phyloP scores from a whole-genome alignment of 78 protist genomes.

The Protostelium mycophagum region DNA sequence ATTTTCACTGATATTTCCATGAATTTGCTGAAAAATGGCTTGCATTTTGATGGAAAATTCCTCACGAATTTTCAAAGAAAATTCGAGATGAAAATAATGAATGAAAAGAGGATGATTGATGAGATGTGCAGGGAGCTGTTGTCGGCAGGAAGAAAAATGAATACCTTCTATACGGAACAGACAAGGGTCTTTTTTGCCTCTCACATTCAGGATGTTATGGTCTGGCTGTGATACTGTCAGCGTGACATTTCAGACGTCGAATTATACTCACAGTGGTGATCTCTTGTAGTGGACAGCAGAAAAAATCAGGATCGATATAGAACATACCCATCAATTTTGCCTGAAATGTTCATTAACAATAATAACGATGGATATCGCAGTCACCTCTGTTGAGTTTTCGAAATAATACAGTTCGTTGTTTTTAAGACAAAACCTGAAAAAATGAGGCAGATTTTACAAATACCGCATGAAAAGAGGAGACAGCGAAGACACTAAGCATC shows the following conservation, averaged over 20 bases:
- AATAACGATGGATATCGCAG: not conserved
- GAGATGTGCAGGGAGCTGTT: not conserved
- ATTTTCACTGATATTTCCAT: too few species aligned
- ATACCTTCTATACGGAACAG: not conserved
- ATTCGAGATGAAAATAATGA: too few species aligned
- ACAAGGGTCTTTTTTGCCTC: not conserved
- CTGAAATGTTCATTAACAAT: not conserved
- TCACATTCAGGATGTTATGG: not conserved
- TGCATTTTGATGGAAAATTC: too few species aligned
- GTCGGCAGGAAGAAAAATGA: not conserved
- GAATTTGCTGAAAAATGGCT: too few species aligned
- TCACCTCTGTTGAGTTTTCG: not conserved
- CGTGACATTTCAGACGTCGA: too few species aligned
- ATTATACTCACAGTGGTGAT: not conserved
- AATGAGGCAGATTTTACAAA: too few species aligned
- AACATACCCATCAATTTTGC: not conserved
- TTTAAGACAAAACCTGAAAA: not conserved
- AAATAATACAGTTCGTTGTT: not conserved
- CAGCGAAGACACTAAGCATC: too few species aligned
- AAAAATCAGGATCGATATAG: not conserved
- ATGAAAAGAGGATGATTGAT: not conserved
- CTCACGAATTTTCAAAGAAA: too few species aligned
- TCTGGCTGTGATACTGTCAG: not conserved
- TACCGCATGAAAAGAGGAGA: too few species aligned
- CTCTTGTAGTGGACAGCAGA: not conserved